Conservation (phyloP, 1,284 basidiomycete genomes). For the Kwoniella shivajii region DNA sequence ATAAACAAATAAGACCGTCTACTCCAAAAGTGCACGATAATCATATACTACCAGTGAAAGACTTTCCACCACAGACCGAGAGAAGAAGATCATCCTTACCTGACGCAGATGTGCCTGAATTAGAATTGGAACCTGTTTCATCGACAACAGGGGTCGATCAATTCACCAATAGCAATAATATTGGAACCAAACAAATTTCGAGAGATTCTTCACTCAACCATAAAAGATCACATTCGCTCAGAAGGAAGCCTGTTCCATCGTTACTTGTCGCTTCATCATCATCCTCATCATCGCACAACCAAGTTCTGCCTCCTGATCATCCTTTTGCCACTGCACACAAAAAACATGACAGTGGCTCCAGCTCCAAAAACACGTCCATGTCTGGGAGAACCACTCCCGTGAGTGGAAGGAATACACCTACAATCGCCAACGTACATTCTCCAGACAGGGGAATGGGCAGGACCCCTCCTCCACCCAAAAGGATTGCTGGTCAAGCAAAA, state of each 20-base stretch:
- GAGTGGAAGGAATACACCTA: background rate
- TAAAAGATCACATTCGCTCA: conserved; percentile 6
- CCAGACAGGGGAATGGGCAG: background rate
- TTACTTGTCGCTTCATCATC: background rate
- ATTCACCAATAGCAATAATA: no score
- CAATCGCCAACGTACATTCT: background rate
- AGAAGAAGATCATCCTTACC: conserved; percentile 1
- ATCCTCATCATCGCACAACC: background rate
- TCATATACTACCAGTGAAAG: conserved; percentile 4
- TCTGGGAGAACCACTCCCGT: background rate
- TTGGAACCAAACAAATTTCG: no score
- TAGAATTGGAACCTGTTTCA: no score
- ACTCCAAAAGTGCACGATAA: background rate
- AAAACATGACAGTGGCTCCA: background rate
- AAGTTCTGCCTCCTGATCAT: conserved; percentile 6
- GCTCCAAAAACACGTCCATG: background rate
- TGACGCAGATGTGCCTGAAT: background rate
- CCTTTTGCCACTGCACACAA: conserved; percentile 6
- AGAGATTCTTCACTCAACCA: background rate
- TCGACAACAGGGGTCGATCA: no score
- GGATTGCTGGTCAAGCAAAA: background rate
- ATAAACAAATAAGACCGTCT: background rate
- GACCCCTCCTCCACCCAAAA: conserved; percentile 10
- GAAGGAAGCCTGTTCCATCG: conserved; percentile 13
- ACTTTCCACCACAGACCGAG: conserved; percentile 9